Percentiles rank a stretch among this genome's conserved stretches.
Evolutionary conservation across 805 yeast species (phyloP).

Genomic region (Kodamaea jinghongensis): DNA sequence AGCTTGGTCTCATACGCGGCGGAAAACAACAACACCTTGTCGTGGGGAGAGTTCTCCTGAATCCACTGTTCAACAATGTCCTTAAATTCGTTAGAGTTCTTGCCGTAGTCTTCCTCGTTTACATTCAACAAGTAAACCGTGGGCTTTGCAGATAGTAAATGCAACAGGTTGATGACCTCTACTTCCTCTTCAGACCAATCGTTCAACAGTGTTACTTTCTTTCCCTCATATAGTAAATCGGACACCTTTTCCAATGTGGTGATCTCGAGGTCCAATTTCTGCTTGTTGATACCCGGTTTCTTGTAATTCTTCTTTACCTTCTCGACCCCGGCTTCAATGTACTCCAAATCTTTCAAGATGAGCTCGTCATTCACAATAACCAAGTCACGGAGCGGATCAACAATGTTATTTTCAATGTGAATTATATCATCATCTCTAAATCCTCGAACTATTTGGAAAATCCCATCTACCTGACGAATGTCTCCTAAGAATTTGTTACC

Average conservation of each 20-base stretch:
- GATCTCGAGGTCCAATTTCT: constrained; percentile 25
- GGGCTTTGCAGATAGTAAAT: constrained; percentile 86
- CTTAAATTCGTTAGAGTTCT: constrained; percentile 50
- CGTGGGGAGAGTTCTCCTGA: constrained; percentile 59
- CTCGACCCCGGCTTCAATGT: constrained; percentile 52
- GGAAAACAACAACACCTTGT: constrained; percentile 35
- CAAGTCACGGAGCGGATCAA: constrained; percentile 63
- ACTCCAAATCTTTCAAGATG: constrained; percentile 56
- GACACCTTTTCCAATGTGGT: constrained; percentile 30
- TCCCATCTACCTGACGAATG: constrained; percentile 69
- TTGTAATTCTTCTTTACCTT: constrained; percentile 25
- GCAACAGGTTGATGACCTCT: constrained; percentile 64
- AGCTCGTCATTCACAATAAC: constrained; percentile 63
- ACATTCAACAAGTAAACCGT: constrained; percentile 74
- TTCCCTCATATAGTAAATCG: constrained; percentile 44
- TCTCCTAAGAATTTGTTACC: constrained; percentile 73
- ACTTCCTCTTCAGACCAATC: constrained; percentile 64
- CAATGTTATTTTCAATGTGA: constrained; percentile 57
- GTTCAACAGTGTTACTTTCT: constrained; percentile 51
- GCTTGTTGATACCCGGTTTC: constrained; percentile 28
- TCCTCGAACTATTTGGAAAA: constrained; percentile 66
- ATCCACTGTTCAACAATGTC: constrained; percentile 63
- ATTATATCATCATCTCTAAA: constrained; percentile 64
- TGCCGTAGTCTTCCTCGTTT: constrained; percentile 62
- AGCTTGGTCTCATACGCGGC: constrained; percentile 48